Evolutionary conservation across 2,329 filamentous ascomycete species (phyloP).

Genomic region (Ceratocystis destructans): DNA sequence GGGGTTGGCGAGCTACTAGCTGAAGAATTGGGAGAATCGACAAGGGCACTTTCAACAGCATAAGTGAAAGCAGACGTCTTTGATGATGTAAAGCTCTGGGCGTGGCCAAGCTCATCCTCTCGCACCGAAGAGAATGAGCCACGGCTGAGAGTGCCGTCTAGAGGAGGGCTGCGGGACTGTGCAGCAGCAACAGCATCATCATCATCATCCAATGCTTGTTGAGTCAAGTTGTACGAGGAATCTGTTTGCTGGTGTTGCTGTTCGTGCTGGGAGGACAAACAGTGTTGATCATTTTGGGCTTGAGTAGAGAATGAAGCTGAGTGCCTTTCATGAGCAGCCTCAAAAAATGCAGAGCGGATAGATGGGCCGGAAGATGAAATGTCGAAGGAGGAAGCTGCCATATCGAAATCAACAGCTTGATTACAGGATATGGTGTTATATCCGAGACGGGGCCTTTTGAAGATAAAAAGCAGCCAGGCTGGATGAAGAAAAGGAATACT

Average conservation of each 20-base stretch:
- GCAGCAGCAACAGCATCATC: not conserved
- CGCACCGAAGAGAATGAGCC: slow-evolving; percentile 50
- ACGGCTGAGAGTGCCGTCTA: slow-evolving; percentile 24
- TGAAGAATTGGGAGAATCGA: slow-evolving; percentile 39
- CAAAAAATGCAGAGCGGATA: slow-evolving; percentile 13
- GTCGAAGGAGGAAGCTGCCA: slow-evolving; percentile 12
- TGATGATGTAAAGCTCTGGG: slow-evolving; percentile 49
- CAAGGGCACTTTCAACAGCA: slow-evolving; percentile 36
- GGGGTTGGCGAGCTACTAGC: slow-evolving; percentile 34
- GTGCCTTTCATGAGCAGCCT: slow-evolving; percentile 6
- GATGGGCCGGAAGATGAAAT: slow-evolving; percentile 8
- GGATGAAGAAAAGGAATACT: not conserved
- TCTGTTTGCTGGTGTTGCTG: not conserved
- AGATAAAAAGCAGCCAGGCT: not conserved
- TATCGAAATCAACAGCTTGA: slow-evolving; percentile 14
- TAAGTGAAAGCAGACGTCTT: slow-evolving; percentile 47
- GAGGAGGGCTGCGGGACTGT: slow-evolving; percentile 8
- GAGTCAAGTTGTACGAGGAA: too few relatives aligned
- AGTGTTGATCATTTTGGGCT: not conserved
- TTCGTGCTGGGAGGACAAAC: not conserved
- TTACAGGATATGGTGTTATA: not conserved
- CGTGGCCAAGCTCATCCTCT: slow-evolving; percentile 44
- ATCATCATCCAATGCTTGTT: too few relatives aligned
- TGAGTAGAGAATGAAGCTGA: not conserved
- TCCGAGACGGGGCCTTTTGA: not conserved